Conservation (phyloP, 169 alveolate genomes). For the Plasmodium fragile region DNA sequence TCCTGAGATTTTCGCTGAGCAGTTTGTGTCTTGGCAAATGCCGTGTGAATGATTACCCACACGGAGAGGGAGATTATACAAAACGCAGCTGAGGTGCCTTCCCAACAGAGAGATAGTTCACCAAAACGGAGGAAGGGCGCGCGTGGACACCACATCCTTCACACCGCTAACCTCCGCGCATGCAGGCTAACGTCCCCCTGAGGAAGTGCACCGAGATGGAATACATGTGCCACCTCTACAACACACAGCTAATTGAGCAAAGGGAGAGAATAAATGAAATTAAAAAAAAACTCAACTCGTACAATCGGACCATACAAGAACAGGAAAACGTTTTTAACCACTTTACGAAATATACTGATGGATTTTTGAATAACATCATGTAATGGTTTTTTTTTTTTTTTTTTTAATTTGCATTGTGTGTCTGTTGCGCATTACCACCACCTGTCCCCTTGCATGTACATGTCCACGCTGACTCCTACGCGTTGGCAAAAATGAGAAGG, state of each 20-base stretch:
- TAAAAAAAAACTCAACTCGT: slow-evolving; percentile 42
- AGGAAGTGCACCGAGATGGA: slow-evolving; percentile 58
- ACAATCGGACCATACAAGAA: slow-evolving; percentile 49
- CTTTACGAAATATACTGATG: slow-evolving; percentile 39
- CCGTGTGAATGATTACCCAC: not conserved
- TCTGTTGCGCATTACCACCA: not conserved
- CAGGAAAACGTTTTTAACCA: slow-evolving; percentile 44
- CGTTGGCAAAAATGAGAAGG: not conserved
- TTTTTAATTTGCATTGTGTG: not conserved
- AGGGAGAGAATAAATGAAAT: slow-evolving; percentile 62
- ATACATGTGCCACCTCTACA: slow-evolving; percentile 35
- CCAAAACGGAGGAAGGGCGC: not conserved
- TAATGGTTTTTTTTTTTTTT: slow-evolving; percentile 9
- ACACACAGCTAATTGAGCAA: slow-evolving; percentile 39
- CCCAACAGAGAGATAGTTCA: not conserved
- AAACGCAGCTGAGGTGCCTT: not conserved
- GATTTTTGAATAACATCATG: slow-evolving; percentile 47
- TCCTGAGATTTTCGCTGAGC: not conserved
- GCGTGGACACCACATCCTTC: not conserved
- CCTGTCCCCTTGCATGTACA: not conserved
- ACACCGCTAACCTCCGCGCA: not conserved
- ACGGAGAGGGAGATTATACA: not conserved
- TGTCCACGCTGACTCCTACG: not conserved
- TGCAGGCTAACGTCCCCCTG: slow-evolving; percentile 56
- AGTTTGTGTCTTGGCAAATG: not conserved